A percentile compares a stretch with the other conserved stretches of the same genome.
phyloP scores from a whole-genome alignment of 306 rosid species.

The Herpetospermum pedunculosum region DNA sequence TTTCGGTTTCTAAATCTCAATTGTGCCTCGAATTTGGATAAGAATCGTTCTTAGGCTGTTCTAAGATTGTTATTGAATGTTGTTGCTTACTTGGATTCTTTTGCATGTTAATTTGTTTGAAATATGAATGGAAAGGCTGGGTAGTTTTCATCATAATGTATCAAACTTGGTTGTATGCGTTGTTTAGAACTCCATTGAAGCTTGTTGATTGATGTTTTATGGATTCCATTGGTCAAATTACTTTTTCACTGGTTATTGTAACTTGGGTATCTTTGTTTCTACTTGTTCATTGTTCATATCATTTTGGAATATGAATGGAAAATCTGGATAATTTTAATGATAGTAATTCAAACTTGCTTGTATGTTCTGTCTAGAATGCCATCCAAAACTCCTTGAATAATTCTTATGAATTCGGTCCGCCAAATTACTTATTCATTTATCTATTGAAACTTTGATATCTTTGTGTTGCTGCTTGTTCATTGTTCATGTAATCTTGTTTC shows the following conservation, averaged over 20 bases:
- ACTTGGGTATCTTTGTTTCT: not conserved
- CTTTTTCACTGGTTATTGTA: not conserved
- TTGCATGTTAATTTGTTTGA: not conserved
- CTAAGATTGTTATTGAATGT: not conserved
- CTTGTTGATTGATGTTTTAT: not conserved
- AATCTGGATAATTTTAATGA: not conserved
- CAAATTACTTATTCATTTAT: not conserved
- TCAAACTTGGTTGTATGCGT: not conserved
- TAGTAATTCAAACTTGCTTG: not conserved
- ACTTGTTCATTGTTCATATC: not conserved
- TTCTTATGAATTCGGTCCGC: not conserved
- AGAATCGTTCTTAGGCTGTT: not conserved
- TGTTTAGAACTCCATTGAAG: not conserved
- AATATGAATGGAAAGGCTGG: not conserved
- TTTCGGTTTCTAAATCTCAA: not conserved
- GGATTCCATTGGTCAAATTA: not conserved
- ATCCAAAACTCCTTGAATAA: not conserved
- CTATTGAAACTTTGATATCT: not conserved
- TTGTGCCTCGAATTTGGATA: not conserved
- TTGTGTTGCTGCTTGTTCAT: not conserved
- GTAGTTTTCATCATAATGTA: not conserved
- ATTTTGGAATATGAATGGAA: not conserved
- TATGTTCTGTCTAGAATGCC: not conserved
- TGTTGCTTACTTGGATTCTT: not conserved
- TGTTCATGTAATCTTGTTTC: not conserved